Conservation (phyloP, 306 rosid species). For the Herpetospermum pedunculosum region DNA sequence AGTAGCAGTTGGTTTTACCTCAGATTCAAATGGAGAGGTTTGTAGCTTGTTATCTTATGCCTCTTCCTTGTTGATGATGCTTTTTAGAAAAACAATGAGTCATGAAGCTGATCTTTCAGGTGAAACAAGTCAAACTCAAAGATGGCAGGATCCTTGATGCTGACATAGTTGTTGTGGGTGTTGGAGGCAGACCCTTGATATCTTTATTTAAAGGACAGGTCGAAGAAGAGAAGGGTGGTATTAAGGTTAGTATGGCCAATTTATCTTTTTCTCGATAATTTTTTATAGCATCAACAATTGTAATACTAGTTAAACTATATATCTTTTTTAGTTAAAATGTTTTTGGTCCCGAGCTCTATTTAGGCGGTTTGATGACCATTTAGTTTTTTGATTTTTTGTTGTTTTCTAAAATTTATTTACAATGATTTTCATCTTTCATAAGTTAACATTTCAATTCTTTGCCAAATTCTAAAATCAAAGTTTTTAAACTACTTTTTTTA, state of each 20-base stretch:
- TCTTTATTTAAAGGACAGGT: conserved; percentile 87
- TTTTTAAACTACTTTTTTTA: too few relatives aligned
- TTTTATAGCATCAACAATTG: background rate
- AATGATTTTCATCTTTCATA: too few relatives aligned
- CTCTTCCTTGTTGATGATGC: background rate
- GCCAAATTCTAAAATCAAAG: too few relatives aligned
- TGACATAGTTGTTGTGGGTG: conserved; percentile 94
- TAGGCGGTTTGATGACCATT: too few relatives aligned
- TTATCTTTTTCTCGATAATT: background rate
- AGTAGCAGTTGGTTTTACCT: conserved; percentile 67
- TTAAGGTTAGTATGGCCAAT: conserved; percentile 42
- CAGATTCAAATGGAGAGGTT: conserved; percentile 80
- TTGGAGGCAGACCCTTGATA: conserved; percentile 76
- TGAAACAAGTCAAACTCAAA: conserved; percentile 83
- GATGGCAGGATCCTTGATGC: conserved; percentile 83
- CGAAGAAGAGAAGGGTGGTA: conserved; percentile 89
- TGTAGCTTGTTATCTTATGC: conserved; percentile 5
- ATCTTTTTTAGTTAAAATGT: background rate
- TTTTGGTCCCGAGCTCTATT: background rate
- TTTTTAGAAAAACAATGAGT: background rate
- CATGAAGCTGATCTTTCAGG: conserved; percentile 33
- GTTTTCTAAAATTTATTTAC: too few relatives aligned
- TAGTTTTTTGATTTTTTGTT: too few relatives aligned
- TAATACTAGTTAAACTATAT: background rate
- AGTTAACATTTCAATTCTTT: too few relatives aligned